Percentiles rank a stretch among this genome's conserved stretches.
Conservation (phyloP, 345 rosid genomes). For the Moringa oleifera region DNA sequence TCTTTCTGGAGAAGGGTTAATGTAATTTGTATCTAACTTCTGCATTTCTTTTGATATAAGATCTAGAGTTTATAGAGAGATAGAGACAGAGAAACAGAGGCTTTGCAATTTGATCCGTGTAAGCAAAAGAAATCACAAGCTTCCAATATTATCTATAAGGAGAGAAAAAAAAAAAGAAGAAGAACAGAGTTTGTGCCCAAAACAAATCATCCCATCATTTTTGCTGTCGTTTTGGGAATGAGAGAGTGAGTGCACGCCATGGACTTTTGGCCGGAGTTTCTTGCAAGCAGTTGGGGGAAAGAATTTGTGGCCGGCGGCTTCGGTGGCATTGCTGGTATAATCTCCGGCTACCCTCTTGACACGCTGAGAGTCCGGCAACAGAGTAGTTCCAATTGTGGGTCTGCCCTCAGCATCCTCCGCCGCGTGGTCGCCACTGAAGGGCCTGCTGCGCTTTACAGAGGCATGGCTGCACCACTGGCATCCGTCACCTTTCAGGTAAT, state of each 20-base stretch:
- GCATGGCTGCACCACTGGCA: conserved; percentile 92
- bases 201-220: too few species aligned
- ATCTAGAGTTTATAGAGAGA: too few species aligned
- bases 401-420: conserved; percentile 67
- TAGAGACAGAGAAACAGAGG: too few species aligned
- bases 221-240: conserved; percentile 5
- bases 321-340: conserved; percentile 90
- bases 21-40: too few species aligned
- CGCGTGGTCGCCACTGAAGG: conserved; percentile 56
- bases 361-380: conserved; percentile 79
- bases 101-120: too few species aligned
- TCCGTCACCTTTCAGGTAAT: conserved; percentile 86
- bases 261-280: conserved; percentile 97
- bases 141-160: too few species aligned
- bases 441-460: conserved; percentile 68
- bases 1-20: too few species aligned
- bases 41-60: too few species aligned
- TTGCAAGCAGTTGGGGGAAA: conserved; percentile 74
- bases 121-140: too few species aligned
- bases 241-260: conserved; percentile 24
- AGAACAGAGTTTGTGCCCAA: too few species aligned
- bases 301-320: conserved; percentile 93
- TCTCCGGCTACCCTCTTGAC: conserved; percentile 91
- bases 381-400: conserved; percentile 55
- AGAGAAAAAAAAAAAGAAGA: too few species aligned